Percentiles rank a stretch among this genome's conserved stretches.
Conservation (phyloP, 495 filamentous ascomycete genomes). For the Annulohypoxylon bovei region DNA sequence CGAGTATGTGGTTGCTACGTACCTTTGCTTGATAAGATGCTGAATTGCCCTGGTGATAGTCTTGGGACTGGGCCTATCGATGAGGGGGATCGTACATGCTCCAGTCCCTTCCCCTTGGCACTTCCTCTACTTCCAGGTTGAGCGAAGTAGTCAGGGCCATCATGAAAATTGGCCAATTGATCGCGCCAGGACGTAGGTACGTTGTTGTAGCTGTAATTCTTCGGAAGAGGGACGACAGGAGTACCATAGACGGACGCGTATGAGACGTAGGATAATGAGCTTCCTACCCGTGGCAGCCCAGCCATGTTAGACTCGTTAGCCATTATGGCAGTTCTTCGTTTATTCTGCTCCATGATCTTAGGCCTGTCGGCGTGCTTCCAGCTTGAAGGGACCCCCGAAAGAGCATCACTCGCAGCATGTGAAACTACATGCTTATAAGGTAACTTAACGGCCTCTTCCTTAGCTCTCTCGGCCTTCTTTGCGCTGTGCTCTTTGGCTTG, state of each 20-base stretch:
- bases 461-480: conserved; percentile 55
- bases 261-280: conserved; percentile 54
- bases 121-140: conserved; percentile 19
- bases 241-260: conserved; percentile 54
- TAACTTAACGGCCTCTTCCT: conserved; percentile 51
- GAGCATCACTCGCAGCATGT: conserved; percentile 66
- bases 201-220: conserved; percentile 55
- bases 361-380: conserved; percentile 56
- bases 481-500: conserved; percentile 61
- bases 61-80: conserved; percentile 14
- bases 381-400: conserved; percentile 61
- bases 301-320: conserved; percentile 42
- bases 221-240: conserved; percentile 53
- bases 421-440: conserved; percentile 66
- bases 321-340: conserved; percentile 53
- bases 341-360: conserved; percentile 56
- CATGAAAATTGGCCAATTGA: conserved; percentile 23
- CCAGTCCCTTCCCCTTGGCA: conserved; percentile 41
- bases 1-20: background rate
- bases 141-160: conserved; percentile 24
- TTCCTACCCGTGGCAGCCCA: conserved; percentile 54
- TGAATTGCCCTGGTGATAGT: conserved; percentile 24
- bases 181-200: conserved; percentile 48
- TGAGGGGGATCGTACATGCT: conserved; percentile 20
- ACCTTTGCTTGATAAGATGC: conserved; percentile 31